Conservation (phyloP, 176 grass and related monocot species). For the Tuctoria greenei region DNA sequence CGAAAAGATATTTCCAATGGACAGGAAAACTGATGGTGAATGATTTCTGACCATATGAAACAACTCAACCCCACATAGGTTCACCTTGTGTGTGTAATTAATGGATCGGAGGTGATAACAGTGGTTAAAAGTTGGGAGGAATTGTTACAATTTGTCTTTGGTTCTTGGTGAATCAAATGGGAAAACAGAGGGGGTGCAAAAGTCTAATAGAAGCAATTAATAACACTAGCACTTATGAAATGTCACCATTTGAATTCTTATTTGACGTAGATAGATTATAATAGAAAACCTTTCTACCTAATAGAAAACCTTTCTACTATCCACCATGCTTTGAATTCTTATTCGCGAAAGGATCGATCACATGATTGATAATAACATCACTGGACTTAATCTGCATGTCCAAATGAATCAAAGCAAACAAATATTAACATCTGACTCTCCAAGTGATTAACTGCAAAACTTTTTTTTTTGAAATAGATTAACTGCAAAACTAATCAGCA, state of each 20-base stretch:
- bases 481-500: slow-evolving; percentile 18
- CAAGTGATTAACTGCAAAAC: background rate
- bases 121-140: slow-evolving; percentile 27
- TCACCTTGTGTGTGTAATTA: slow-evolving; percentile 9
- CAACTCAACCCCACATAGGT: slow-evolving; percentile 46
- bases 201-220: slow-evolving; percentile 6
- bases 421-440: background rate
- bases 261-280: background rate
- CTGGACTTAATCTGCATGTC: slow-evolving; percentile 5
- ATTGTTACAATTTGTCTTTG: background rate
- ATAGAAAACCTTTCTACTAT: background rate
- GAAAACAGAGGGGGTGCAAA: background rate
- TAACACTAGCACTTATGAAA: background rate
- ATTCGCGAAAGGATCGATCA: slow-evolving; percentile 34
- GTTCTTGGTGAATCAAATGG: background rate
- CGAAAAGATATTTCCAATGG: background rate
- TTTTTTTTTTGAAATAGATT: background rate
- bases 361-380: slow-evolving; percentile 38
- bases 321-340: slow-evolving; percentile 32
- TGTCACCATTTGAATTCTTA: background rate
- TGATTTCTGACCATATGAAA: slow-evolving; percentile 51
- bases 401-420: slow-evolving; percentile 17
- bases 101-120: slow-evolving; percentile 7
- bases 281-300: background rate
- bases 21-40: slow-evolving; percentile 25